Percentiles rank a stretch among this genome's conserved stretches.
Conservation (phyloP, 305 asterid species). For the Fraxinus platypoda region DNA sequence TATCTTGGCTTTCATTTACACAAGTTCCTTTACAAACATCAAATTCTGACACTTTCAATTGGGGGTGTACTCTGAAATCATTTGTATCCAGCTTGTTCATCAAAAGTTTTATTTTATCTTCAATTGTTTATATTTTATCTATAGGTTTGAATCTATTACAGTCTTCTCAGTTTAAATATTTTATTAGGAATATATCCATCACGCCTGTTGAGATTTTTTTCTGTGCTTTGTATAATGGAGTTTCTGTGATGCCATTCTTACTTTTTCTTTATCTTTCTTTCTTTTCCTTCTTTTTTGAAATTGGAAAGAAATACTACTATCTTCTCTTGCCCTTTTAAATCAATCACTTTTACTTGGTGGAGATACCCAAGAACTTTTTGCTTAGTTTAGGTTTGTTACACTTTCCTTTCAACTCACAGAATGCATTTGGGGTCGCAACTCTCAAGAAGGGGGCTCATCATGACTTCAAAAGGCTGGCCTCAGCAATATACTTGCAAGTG, state of each 20-base stretch:
- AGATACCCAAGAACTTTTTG: neutral
- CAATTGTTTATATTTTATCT: neutral
- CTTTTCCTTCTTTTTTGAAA: neutral
- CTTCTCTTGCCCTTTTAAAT: neutral
- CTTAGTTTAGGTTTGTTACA: neutral
- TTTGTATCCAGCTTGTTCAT: neutral
- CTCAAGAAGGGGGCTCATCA: constrained; percentile 37
- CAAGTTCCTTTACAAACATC: neutral
- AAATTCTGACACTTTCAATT: neutral
- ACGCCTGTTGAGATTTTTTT: neutral
- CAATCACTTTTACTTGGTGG: neutral
- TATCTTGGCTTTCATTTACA: neutral
- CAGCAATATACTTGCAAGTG: constrained; percentile 79
- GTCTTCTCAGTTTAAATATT: neutral
- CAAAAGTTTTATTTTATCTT: neutral
- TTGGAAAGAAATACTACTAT: neutral
- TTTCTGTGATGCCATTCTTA: neutral
- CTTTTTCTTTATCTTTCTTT: neutral
- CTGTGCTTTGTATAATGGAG: neutral
- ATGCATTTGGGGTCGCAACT: constrained; percentile 51
- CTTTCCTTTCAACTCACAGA: constrained; percentile 35
- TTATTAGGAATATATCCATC: no score
- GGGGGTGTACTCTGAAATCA: neutral
- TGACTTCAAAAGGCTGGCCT: constrained; percentile 54
- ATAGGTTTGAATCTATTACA: neutral